Percentiles rank a stretch among this genome's conserved stretches.
Conservation (phyloP, 1,284 basidiomycete species). For the Pterula multifida region DNA sequence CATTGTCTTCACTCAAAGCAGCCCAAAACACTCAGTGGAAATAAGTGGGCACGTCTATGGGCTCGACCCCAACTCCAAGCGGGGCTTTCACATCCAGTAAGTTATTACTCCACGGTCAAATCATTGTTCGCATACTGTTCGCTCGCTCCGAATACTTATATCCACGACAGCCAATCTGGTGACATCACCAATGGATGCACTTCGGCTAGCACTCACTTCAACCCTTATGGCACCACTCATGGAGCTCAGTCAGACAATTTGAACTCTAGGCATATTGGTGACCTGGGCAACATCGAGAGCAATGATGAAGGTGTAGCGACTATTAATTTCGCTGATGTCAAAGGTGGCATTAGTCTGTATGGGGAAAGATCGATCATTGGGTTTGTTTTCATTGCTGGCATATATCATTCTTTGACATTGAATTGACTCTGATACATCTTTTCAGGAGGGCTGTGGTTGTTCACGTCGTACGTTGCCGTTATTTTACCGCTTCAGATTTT, state of each 20-base stretch:
- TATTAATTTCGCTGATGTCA: neutral
- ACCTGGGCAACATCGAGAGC: constrained; percentile 3
- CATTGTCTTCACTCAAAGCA: constrained; percentile 1
- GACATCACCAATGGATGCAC: constrained; percentile 4
- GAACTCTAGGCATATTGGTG: constrained; percentile 2
- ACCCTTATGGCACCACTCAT: constrained; percentile 5
- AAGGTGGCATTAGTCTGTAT: neutral
- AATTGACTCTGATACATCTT: neutral
- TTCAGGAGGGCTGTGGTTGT: constrained; percentile 46
- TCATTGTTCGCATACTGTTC: neutral
- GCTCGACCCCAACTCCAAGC: constrained; percentile 1
- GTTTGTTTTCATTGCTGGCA: neutral
- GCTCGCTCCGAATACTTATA: neutral
- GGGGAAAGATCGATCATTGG: constrained; percentile 1
- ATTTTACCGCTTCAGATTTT: constrained; percentile 8
- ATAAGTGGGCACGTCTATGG: constrained; percentile 1
- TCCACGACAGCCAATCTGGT: constrained; percentile 2
- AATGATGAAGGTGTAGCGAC: constrained; percentile 2
- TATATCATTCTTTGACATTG: too few relatives aligned
- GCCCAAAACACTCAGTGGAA: neutral
- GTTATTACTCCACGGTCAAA: neutral
- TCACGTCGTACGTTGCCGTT: constrained; percentile 35
- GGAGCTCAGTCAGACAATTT: neutral
- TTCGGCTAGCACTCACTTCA: constrained; percentile 4
- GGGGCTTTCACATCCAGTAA: constrained; percentile 4